phyloP scores from a whole-genome alignment of 257 asterid species.

The Nicotiana attenuata region DNA sequence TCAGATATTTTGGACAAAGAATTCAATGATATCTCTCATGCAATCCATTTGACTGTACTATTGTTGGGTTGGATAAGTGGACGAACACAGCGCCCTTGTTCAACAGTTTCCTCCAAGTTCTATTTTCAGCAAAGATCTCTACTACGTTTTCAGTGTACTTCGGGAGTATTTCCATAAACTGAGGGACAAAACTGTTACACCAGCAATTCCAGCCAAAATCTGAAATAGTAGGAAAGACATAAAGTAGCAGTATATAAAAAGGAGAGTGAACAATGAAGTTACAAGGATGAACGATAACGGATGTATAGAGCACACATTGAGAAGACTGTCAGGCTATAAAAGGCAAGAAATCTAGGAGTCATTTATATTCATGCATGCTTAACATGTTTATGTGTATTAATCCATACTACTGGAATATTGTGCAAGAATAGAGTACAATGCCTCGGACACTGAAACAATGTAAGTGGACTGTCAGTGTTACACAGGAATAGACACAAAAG shows the following conservation, averaged over 20 bases:
- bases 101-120: background rate
- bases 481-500: no score
- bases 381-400: background rate
- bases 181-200: slow-evolving; percentile 49
- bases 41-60: background rate
- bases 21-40: background rate
- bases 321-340: no score
- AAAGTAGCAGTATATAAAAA: background rate
- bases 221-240: slow-evolving; percentile 27
- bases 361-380: background rate
- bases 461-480: background rate
- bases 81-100: background rate
- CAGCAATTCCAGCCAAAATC: slow-evolving; percentile 71
- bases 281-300: background rate
- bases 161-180: slow-evolving; percentile 64
- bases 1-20: background rate
- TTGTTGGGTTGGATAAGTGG: background rate
- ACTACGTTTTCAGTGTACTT: slow-evolving; percentile 37
- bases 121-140: background rate
- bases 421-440: background rate
- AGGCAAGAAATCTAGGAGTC: slow-evolving; percentile 3
- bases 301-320: background rate
- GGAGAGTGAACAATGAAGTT: background rate
- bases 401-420: background rate
- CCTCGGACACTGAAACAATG: background rate